Base-by-base conservation (phyloP, 371 early-diverging fungal species). In the Mortierella sp. region DNA sequence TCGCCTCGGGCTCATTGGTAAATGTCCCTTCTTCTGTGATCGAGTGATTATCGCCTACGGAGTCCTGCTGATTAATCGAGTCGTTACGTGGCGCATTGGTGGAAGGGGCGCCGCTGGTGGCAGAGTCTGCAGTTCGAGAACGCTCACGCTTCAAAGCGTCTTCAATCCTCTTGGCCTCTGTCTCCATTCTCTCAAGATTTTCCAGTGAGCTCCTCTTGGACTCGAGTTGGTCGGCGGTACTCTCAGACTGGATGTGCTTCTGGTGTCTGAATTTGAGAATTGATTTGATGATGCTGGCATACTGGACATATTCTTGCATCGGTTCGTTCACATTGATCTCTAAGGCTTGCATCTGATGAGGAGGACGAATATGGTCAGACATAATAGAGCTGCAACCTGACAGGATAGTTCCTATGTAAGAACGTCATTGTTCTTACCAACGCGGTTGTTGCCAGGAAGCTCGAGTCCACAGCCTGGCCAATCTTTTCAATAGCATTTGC, bases 381-480 rank as follows among this genome's bases (percentile, higher is more conserved):
- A 50, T 39, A 30, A 14, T 15, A 43, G 9, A 7, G 32, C 51
- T 6, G 11, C 46, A 27, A 34, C 21, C 5, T 44, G 12, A 55
- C 4, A 7, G 24, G 14, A 12, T 24, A 8, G 28, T 27, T 15
- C 48, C 39, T 23, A 17, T 19, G 24, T 6, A 12, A 28, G 21
- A 17, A 21, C 8, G 15, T 37, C n/a, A 8, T 31, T 5, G 27
- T 30, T 15, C 73, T 60, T 72, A 90, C 86, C 84, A 98, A 85
- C 30, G 86, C 81, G 24, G 86, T 86, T 7, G 92, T 92, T 24
- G 92, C 87, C 28, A 92, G 85, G 62, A 90, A 93, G 6, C 92
- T 89, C 23, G 89, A 85, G 78, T 98, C 98, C 0, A 95, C 88
- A 7, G 97, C 95, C 70, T 94, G 93, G 1, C 97, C 99, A 41